Evolutionary conservation across 129 eudicot genomes (phyloP), one percentile per base, ranked within the genome.

Genomic region (Solidago caesia): DNA sequence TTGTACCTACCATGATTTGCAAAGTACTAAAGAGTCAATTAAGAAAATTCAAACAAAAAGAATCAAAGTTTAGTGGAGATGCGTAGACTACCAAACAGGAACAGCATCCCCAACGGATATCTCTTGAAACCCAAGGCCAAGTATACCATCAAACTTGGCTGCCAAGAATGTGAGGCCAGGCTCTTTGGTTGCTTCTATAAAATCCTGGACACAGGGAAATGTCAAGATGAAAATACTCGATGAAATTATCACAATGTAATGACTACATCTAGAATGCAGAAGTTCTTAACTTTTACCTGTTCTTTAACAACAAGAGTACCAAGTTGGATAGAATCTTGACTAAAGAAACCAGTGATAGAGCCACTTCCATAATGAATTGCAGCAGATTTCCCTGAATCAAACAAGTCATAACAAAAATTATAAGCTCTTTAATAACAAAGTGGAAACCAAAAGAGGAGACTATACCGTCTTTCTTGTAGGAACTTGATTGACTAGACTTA

Each of bases 101-200:
- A 80, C 76, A 25, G 77, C 89, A 42, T 58, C 73, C 8, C 82
- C 89, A 39, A 75, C 82, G 27, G 85, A 78, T 64, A 82, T 73
- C 61, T 77, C 80, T 78, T 73, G 85, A 78, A 84, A 87, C 60
- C 89, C 89, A 70, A 87, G 89, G 55, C 92, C 92, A 63, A 87
- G 77, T 33, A 87, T 82, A 52, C 92, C 92, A 67, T 87, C 92
- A 62, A 87, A 87, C 39, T 87, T 87, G 59, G 79, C 87, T 47
- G 83, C 70, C 9, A 80, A 27, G 42, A 87, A 87, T 14, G 81
- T 60, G 64, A 74, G 45, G 27, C 89, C 82, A 59, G 79, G 85
- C 74, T 84, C 89, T 77, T 62, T 84, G 42, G 86, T 84, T 33
- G 86, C 84, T 68, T 87, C 92, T 4, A 87, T 75, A 71, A 87